A percentile compares a stretch with the other conserved stretches of the same genome.
Conservation (phyloP, 2,329 filamentous ascomycete genomes). For the Colletotrichum musicola region DNA sequence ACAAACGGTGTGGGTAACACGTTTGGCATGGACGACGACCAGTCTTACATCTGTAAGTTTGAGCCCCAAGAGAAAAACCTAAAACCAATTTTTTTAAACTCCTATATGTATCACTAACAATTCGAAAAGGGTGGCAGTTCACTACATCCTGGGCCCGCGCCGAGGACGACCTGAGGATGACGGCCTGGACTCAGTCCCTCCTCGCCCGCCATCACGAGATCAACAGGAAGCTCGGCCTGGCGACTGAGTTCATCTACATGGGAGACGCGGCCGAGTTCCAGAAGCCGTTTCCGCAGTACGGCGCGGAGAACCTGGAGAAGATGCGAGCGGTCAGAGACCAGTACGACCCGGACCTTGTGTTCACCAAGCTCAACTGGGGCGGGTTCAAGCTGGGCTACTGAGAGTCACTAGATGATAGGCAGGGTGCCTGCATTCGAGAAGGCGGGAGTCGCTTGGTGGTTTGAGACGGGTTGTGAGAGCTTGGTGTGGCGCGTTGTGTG, state of each 20-base stretch:
- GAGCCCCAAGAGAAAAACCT: too few relatives aligned
- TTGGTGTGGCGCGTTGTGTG: too few relatives aligned
- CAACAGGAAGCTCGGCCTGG: constrained; percentile 47
- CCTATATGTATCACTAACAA: too few relatives aligned
- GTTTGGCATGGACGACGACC: constrained; percentile 49
- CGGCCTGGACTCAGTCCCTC: constrained; percentile 47
- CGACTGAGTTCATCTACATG: constrained; percentile 52
- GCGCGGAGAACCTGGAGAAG: constrained; percentile 48
- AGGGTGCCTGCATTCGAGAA: too few relatives aligned
- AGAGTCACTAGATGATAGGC: background rate
- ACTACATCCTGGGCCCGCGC: constrained; percentile 52
- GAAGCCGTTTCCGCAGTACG: constrained; percentile 49
- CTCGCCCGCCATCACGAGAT: constrained; percentile 47
- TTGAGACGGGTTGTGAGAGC: too few relatives aligned
- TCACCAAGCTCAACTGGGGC: constrained; percentile 50
- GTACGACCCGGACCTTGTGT: constrained; percentile 50
- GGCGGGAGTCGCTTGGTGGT: too few relatives aligned
- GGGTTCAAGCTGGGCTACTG: constrained; percentile 46
- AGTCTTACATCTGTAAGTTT: constrained; percentile 48
- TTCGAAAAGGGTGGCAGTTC: constrained; percentile 51
- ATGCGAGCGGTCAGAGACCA: constrained; percentile 46
- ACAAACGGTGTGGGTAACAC: constrained; percentile 54
- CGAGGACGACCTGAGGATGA: constrained; percentile 51
- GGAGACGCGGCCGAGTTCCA: constrained; percentile 54
- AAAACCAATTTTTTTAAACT: too few relatives aligned